Conservation (phyloP, 2,329 filamentous ascomycete species). For the Paecilomyces sp. region DNA sequence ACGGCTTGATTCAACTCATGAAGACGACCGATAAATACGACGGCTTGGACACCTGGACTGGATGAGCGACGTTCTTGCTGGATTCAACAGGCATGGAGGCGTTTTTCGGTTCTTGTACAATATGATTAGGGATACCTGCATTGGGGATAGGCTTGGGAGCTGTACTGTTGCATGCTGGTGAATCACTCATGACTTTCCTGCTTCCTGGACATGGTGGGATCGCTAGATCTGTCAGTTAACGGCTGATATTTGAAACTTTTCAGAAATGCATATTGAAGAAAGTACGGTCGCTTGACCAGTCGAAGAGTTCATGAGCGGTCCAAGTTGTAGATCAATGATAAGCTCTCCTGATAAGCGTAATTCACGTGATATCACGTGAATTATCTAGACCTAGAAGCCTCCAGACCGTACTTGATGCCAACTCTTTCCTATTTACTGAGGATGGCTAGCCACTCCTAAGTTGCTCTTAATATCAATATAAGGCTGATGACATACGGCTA, state of each 20-base stretch:
- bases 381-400: not conserved
- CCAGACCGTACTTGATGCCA: too few species aligned
- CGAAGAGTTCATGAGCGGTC: not conserved
- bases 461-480: too few species aligned
- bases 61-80: slow-evolving; percentile 6
- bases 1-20: slow-evolving; percentile 34
- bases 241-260: not conserved
- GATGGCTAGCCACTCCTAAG: too few species aligned
- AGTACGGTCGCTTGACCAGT: not conserved
- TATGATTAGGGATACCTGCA: not conserved
- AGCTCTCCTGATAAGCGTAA: not conserved
- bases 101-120: not conserved
- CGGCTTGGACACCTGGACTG: slow-evolving; percentile 15
- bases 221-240: not conserved
- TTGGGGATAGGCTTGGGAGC: not conserved
- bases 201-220: not conserved
- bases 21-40: slow-evolving; percentile 23
- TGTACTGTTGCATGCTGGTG: not conserved
- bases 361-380: not conserved
- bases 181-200: not conserved
- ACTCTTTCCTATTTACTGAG: too few species aligned
- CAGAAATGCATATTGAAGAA: not conserved
- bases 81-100: not conserved
- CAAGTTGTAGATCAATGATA: not conserved
- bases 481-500: too few species aligned